Percentiles rank a stretch among this genome's conserved stretches.
These are phyloP conservation scores for Alternaria tenuissima DNA, from an alignment of 2,329 filamentous ascomycete species.

Conservation along the genomic window DNA sequence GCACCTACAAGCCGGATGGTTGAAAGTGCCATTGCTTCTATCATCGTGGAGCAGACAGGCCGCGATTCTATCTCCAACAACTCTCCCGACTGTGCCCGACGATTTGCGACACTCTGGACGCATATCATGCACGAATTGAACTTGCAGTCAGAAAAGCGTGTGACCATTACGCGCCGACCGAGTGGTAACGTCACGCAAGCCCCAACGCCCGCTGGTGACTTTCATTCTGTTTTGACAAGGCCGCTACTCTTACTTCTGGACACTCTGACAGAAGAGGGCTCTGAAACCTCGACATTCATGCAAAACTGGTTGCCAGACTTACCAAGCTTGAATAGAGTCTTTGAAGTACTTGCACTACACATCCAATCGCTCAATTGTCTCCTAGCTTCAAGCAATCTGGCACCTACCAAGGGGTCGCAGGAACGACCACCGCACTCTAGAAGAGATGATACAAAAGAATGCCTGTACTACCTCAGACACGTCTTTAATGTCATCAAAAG, in stretches of 20 bases:
- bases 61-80: background rate
- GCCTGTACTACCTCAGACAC: constrained; percentile 78
- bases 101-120: constrained; percentile 82
- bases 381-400: constrained; percentile 24
- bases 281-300: constrained; percentile 77
- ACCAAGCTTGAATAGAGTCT: constrained; percentile 60
- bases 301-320: constrained; percentile 79
- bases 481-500: constrained; percentile 76
- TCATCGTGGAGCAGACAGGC: constrained; percentile 57
- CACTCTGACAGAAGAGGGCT: constrained; percentile 74
- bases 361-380: constrained; percentile 45
- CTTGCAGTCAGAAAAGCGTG: constrained; percentile 46
- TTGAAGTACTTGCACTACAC: constrained; percentile 46
- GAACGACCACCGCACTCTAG: constrained; percentile 5
- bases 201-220: constrained; percentile 60
- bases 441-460: constrained; percentile 76
- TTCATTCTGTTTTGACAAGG: constrained; percentile 77
- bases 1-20: constrained; percentile 74
- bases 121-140: constrained; percentile 64
- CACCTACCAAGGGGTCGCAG: constrained; percentile 14
- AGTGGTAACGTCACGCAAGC: constrained; percentile 40
- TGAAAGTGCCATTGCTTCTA: constrained; percentile 78
- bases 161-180: constrained; percentile 36
- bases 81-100: constrained; percentile 66
- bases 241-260: constrained; percentile 86